Evolutionary conservation across 129 eudicot species (phyloP).

Genomic region (Flaveria trinervia): DNA sequence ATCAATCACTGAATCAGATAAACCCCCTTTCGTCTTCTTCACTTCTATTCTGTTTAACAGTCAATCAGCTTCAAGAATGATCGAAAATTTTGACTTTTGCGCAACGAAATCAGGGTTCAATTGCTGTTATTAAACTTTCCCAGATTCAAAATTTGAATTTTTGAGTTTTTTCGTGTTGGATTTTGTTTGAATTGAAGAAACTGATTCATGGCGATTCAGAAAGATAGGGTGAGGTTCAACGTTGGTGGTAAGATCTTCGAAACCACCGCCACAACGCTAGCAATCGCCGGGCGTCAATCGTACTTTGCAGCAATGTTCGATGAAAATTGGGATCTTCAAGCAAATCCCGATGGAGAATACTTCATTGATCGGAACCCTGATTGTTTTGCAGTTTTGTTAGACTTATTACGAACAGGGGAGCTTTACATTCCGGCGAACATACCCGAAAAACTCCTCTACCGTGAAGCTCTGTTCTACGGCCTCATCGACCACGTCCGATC

Average conservation of each 20-base stretch:
- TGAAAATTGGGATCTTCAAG: conserved; percentile 69
- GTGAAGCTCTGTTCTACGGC: conserved; percentile 83
- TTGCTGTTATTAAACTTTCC: no score
- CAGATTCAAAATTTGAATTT: neutral
- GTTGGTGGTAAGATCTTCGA: conserved; percentile 90
- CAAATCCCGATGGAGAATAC: conserved; percentile 43
- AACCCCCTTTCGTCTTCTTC: conserved; percentile 23
- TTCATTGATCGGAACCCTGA: conserved; percentile 92
- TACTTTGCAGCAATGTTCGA: conserved; percentile 92
- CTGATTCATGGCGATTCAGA: conserved; percentile 63
- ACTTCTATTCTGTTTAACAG: conserved; percentile 9
- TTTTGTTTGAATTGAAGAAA: conserved; percentile 10
- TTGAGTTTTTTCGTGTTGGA: conserved; percentile 1
- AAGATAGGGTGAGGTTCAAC: conserved; percentile 73
- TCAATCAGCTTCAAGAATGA: conserved; percentile 23
- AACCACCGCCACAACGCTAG: conserved; percentile 93
- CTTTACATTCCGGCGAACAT: conserved; percentile 65
- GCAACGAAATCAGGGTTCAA: no score
- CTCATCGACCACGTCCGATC: conserved; percentile 71
- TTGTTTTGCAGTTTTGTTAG: conserved; percentile 77
- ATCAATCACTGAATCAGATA: conserved; percentile 1
- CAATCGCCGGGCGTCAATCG: conserved; percentile 84
- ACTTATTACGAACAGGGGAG: conserved; percentile 80
- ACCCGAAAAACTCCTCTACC: conserved; percentile 60
- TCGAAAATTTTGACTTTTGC: conserved; percentile 19